These are phyloP conservation scores for Pyronema domesticum DNA, from an alignment of 495 filamentous ascomycete genomes.

Conservation along the genomic window DNA sequence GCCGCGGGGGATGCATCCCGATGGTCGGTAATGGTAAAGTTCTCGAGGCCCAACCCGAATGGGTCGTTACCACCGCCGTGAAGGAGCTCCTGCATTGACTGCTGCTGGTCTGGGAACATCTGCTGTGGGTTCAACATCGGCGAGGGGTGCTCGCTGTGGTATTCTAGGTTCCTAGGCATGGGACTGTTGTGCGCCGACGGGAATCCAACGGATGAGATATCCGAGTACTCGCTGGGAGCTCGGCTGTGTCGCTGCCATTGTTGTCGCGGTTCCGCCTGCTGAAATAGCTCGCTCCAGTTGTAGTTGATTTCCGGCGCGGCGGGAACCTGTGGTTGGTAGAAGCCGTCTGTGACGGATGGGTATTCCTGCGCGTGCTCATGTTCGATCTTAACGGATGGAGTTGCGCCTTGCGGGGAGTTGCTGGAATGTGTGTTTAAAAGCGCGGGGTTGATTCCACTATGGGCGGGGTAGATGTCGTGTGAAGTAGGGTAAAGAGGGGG, in stretches of 20 bases:
- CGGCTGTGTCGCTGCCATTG: constrained; percentile 42
- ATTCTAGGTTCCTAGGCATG: constrained; percentile 60
- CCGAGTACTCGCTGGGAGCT: constrained; percentile 78
- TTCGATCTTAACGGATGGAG: no score
- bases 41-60: constrained; percentile 26
- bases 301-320: no score
- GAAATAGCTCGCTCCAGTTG: no score
- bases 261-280: no score
- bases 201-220: constrained; percentile 49
- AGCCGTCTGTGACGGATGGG: no score
- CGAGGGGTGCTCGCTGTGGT: constrained; percentile 56
- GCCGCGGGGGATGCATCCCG: constrained; percentile 16
- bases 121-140: constrained; percentile 56
- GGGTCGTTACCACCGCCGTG: constrained; percentile 25
- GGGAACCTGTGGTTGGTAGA: no score
- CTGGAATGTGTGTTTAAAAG: no score
- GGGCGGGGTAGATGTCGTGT: no score
- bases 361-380: no score
- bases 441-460: no score
- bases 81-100: constrained; percentile 56
- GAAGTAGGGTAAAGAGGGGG: no score
- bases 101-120: constrained; percentile 32
- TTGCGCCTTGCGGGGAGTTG: no score
- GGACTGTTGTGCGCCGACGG: constrained; percentile 39
- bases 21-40: constrained; percentile 66